These are phyloP conservation scores for Exophiala alcalophila DNA, from an alignment of 2,329 filamentous ascomycete genomes.

Conservation along the genomic window DNA sequence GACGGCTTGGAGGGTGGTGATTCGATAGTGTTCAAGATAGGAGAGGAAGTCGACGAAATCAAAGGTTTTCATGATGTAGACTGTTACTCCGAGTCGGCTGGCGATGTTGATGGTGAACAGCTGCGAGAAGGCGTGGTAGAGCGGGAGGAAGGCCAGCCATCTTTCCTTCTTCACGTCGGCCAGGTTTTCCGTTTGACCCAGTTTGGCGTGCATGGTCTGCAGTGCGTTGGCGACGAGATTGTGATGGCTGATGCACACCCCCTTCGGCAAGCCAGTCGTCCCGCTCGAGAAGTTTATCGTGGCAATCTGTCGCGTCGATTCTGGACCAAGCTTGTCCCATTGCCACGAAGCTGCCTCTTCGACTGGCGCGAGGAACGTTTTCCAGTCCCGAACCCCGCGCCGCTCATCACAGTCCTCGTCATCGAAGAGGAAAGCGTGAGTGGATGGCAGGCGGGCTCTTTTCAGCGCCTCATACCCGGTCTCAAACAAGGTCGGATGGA, in stretches of 20 bases:
- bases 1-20: conserved; percentile 54
- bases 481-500: conserved; percentile 47
- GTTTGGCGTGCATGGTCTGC: conserved; percentile 54
- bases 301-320: conserved; percentile 48
- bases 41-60: conserved; percentile 54
- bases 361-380: conserved; percentile 44
- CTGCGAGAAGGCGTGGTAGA: conserved; percentile 44
- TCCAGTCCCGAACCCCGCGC: conserved; percentile 27
- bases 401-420: conserved; percentile 42
- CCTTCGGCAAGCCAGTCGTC: conserved; percentile 53
- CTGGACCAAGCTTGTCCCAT: conserved; percentile 32
- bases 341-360: conserved; percentile 36
- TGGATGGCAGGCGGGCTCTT: conserved; percentile 16
- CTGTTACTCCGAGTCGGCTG: conserved; percentile 45
- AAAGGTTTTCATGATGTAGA: conserved; percentile 62
- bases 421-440: conserved; percentile 24
- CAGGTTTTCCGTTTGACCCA: conserved; percentile 41
- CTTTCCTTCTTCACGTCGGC: conserved; percentile 33
- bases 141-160: conserved; percentile 46
- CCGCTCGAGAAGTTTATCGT: conserved; percentile 53
- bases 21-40: conserved; percentile 50
- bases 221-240: conserved; percentile 51
- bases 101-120: conserved; percentile 52
- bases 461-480: conserved; percentile 38
- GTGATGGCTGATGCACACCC: conserved; percentile 49